Evolutionary conservation across 345 rosid species (phyloP).

Genomic region (Linum tenue): DNA sequence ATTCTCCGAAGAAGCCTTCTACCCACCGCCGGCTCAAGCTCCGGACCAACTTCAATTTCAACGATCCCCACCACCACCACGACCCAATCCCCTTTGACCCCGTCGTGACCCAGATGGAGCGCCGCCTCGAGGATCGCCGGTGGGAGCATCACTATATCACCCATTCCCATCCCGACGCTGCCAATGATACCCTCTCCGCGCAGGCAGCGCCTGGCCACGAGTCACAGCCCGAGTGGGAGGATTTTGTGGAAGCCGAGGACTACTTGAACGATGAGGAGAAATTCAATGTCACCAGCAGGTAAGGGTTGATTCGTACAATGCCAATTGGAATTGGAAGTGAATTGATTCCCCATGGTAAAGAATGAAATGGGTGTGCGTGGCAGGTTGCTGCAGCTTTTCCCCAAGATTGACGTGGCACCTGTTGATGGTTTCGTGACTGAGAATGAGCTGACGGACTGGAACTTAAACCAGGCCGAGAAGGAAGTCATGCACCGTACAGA

Average conservation of each 20-base stretch:
- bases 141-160: slow-evolving; percentile 76
- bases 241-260: slow-evolving; percentile 88
- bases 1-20: slow-evolving; percentile 35
- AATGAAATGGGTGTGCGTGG: neutral
- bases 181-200: slow-evolving; percentile 8
- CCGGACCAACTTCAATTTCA: slow-evolving; percentile 43
- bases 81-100: slow-evolving; percentile 62
- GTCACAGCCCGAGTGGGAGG: slow-evolving; percentile 92
- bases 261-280: slow-evolving; percentile 76
- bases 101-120: slow-evolving; percentile 63
- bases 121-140: slow-evolving; percentile 64
- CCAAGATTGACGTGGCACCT: slow-evolving; percentile 80
- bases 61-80: slow-evolving; percentile 24
- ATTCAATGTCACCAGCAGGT: slow-evolving; percentile 85
- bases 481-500: slow-evolving; percentile 73
- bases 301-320: neutral
- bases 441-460: slow-evolving; percentile 83
- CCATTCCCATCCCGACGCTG: slow-evolving; percentile 48
- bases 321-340: neutral
- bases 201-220: slow-evolving; percentile 52
- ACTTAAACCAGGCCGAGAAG: slow-evolving; percentile 52
- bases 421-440: slow-evolving; percentile 64
- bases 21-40: slow-evolving; percentile 44
- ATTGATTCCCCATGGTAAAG: neutral
- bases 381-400: slow-evolving; percentile 72